Base-by-base conservation (phyloP, 2,329 filamentous ascomycete species). In the Xylariaceae sp. region DNA sequence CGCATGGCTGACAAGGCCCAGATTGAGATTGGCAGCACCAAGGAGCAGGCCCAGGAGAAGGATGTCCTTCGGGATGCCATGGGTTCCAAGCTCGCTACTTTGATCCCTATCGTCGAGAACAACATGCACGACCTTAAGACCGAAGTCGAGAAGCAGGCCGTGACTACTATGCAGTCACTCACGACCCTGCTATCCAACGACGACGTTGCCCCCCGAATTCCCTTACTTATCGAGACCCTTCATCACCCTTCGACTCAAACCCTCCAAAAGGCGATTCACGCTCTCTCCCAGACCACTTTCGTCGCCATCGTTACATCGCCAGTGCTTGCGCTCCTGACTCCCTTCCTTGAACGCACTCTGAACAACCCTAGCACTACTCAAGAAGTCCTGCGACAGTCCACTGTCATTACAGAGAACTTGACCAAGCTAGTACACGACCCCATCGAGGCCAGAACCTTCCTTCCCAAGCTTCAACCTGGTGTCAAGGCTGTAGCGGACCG, bases 381-480 rank as follows among this genome's bases (percentile, higher is more conserved):
- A 74, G 94, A 99, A 77, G 92, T 97, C 18, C 82, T 97, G 58
- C 88, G 94, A 62, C 93, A 97, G 77, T 96, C 94, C 2, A 92
- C 96, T 35, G 92, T 99, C 57, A 95, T 99, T 55, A 89, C 94
- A 17, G 94, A 99, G 78, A 99, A 99, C 78, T 80, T 99, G 78
- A 99, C 94, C 62, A 97, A 96, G 80, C 86, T 99, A 37, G 94
- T 99, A 34, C 94, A 99, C 75, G 92, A 88, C 73, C 94, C 94
- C 11, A 86, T 96, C 61, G 94, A 99, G 79, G 94, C 94, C 39
- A 85, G 94, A 66, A 90, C 90, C 58, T 99, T 99, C 82, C 77
- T 99, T 72, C 94, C 94, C 55, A 97, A 96, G 77, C 81, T 99
- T 55, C 89, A 90, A 71, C 94, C 94, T 49, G 94, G 94, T 83